Base-by-base conservation (phyloP, 225 moss, liverwort and hornwort genomes). In the Rhytidiadelphus loreus region DNA sequence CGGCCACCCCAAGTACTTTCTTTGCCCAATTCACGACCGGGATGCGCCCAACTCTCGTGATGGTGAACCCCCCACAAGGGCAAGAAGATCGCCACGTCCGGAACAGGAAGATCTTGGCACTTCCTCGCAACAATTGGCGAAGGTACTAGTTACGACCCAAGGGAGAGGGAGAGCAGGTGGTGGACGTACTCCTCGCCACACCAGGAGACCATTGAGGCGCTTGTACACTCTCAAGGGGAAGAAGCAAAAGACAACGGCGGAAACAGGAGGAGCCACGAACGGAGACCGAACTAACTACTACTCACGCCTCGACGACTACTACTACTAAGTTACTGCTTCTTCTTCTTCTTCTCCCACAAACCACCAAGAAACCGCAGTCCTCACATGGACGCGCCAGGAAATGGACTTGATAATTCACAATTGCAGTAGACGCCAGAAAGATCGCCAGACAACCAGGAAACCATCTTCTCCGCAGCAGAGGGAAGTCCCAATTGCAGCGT, bases 61-160 rank as follows among this genome's bases (percentile, higher is more conserved):
- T 35, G 60, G 63, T 84, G 77, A 70, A 68, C 77, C 53, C 83
- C 83, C 53, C 26, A 13, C 39, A 37, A 48, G 70, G 85, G 71
- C 90, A 88, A 88, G 88, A 83, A 88, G 75, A 84, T 84, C 78
- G 77, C 44, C 66, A 86, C 86, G 74, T 87, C 91, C 89, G 77
- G 46, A 77, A 56, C 25, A 56, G 70, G 22, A 74, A 90, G 80
- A 88, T 92, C 92, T 92, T 87, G 90, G 86, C 90, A 65, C 88
- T 90, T 63, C 85, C 92, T 88, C 79, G 85, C 89, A 61, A 65
- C 86, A 88, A 87, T 78, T 81, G 84, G 25, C 83, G 72, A 80
- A 74, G 52, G 61, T 78, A 83, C 83, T 83, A 86, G 55, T 84
- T 76, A 90, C 86, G 81, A 85, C 69, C 60, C 58, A 16, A 59